phyloP scores from a whole-genome alignment of 495 filamentous ascomycete genomes.

The Penicillium parvum region DNA sequence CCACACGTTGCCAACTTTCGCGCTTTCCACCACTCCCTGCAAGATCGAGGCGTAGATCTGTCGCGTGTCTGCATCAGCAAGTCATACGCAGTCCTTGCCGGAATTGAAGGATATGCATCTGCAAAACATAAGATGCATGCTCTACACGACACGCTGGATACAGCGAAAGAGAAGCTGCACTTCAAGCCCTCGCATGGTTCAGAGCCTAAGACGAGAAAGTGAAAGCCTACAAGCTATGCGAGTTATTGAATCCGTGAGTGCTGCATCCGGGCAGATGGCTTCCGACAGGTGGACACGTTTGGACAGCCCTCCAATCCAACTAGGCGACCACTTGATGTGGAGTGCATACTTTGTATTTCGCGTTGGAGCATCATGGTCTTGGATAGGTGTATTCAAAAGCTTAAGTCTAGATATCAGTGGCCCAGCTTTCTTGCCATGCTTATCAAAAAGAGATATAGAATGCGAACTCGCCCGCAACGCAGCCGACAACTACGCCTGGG shows the following conservation, averaged over 20 bases:
- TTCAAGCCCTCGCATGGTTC: not conserved
- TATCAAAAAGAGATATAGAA: too few species aligned
- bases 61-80: conserved; percentile 69
- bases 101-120: conserved; percentile 71
- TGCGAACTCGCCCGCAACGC: conserved; percentile 47
- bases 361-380: too few species aligned
- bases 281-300: too few species aligned
- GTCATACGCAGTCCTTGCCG: conserved; percentile 75
- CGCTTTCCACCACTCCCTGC: conserved; percentile 68
- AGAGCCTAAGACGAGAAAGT: not conserved
- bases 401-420: too few species aligned
- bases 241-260: too few species aligned
- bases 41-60: conserved; percentile 74
- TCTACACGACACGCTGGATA: conserved; percentile 32
- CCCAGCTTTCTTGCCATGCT: too few species aligned
- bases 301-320: too few species aligned
- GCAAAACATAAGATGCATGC: conserved; percentile 56
- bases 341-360: too few species aligned
- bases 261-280: too few species aligned
- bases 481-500: conserved; percentile 45
- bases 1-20: conserved; percentile 76
- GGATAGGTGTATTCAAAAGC: too few species aligned
- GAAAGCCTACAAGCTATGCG: too few species aligned
- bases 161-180: conserved; percentile 18
- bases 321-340: too few species aligned